These are phyloP conservation scores for Funneliformis mosseae DNA, from an alignment of 192 early-diverging fungal genomes.

Conservation along the genomic window DNA sequence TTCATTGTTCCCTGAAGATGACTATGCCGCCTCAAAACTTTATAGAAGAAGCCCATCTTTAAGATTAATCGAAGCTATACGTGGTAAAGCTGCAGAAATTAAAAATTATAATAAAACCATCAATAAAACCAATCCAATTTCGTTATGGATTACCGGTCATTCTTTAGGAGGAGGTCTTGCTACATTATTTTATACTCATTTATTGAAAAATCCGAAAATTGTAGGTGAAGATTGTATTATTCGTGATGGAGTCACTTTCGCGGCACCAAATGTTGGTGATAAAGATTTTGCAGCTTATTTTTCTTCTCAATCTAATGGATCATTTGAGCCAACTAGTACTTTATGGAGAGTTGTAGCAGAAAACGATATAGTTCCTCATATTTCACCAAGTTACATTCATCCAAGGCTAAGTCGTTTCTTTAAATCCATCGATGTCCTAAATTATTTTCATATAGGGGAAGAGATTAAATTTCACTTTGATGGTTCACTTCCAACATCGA, in stretches of 20 bases:
- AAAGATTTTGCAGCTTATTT: constrained; percentile 50
- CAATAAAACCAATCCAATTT: constrained; percentile 38
- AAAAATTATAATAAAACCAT: constrained; percentile 25
- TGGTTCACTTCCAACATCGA: not conserved
- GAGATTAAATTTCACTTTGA: constrained; percentile 15
- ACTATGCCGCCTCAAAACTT: constrained; percentile 7
- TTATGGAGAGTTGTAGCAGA: constrained; percentile 53
- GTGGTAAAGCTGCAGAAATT: constrained; percentile 34
- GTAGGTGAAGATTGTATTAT: constrained; percentile 9
- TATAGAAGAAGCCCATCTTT: constrained; percentile 41
- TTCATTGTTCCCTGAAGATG: constrained; percentile 45
- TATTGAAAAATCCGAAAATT: constrained; percentile 40
- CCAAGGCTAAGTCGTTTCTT: constrained; percentile 20
- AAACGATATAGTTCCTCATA: constrained; percentile 45
- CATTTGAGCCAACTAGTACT: constrained; percentile 30
- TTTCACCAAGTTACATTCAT: constrained; percentile 46
- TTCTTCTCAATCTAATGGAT: constrained; percentile 34
- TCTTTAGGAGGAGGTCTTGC: constrained; percentile 55
- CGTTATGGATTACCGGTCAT: constrained; percentile 58
- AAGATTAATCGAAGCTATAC: constrained; percentile 47
- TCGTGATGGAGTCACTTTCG: constrained; percentile 48
- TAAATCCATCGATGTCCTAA: not conserved
- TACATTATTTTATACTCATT: constrained; percentile 46
- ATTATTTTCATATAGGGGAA: constrained; percentile 16
- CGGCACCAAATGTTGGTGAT: constrained; percentile 50